Evolutionary conservation across 148 eudicot species (phyloP).

Genomic region (Linanthus parryae): DNA sequence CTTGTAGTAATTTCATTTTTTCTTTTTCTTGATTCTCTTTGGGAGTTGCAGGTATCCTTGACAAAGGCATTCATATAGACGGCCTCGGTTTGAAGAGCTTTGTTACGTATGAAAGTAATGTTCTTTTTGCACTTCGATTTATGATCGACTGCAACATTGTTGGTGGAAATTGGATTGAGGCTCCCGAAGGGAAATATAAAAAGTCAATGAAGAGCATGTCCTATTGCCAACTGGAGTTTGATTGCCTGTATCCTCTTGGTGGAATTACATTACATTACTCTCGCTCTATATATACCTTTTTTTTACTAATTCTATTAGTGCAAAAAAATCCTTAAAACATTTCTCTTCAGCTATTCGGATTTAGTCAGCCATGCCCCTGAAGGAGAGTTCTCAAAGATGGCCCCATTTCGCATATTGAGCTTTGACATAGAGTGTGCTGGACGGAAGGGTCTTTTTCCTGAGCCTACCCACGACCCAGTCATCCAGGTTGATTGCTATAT

Average conservation of each 20-base stretch:
- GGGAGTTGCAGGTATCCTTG: constrained; percentile 68
- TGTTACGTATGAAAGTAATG: constrained; percentile 91
- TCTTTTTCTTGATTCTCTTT: constrained; percentile 2
- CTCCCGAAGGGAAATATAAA: constrained; percentile 68
- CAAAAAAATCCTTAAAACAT: constrained; percentile 23
- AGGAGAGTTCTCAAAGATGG: constrained; percentile 96
- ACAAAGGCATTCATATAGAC: constrained; percentile 86
- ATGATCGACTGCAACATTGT: constrained; percentile 95
- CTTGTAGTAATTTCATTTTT: background rate
- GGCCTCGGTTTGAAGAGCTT: constrained; percentile 88
- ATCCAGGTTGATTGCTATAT: constrained; percentile 58
- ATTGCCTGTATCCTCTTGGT: constrained; percentile 82
- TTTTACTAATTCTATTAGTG: background rate
- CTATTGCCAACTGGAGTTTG: constrained; percentile 87
- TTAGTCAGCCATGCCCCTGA: constrained; percentile 89
- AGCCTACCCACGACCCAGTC: constrained; percentile 91
- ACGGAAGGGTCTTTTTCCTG: constrained; percentile 94
- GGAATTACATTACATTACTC: background rate
- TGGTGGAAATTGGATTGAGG: constrained; percentile 98
- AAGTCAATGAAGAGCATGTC: constrained; percentile 51
- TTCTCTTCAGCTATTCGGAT: constrained; percentile 51
- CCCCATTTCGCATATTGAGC: constrained; percentile 95
- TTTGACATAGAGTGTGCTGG: constrained; percentile 99
- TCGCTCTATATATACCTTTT: too few species aligned
- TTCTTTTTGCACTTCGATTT: constrained; percentile 91